phyloP scores from a whole-genome alignment of 2,329 filamentous ascomycete genomes.

The Lachnellula suecica region DNA sequence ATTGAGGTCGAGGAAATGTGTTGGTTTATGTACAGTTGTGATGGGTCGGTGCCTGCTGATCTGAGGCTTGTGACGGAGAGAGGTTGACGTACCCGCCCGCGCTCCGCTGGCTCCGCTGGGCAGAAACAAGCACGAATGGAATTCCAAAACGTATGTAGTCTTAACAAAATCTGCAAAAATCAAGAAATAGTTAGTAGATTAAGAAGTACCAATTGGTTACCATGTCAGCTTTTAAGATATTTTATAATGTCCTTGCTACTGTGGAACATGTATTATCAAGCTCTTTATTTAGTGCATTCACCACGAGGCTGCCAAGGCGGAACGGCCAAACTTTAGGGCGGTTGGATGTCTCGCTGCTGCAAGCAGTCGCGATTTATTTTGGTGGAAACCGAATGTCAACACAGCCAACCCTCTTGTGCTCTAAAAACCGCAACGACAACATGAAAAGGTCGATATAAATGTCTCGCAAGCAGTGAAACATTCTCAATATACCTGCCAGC shows the following conservation, averaged over 20 bases:
- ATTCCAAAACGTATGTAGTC: too few relatives aligned
- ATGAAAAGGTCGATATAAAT: conserved; percentile 17
- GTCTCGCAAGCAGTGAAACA: too few relatives aligned
- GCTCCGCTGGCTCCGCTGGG: too few relatives aligned
- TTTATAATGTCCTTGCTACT: conserved; percentile 12
- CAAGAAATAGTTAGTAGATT: too few relatives aligned
- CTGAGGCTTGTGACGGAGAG: conserved; percentile 15
- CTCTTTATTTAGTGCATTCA: too few relatives aligned
- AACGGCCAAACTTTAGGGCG: neutral
- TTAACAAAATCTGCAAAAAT: too few relatives aligned
- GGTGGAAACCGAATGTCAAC: conserved; percentile 24
- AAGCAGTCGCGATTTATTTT: conserved; percentile 22
- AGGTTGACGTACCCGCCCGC: conserved; percentile 24
- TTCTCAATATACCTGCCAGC: too few relatives aligned
- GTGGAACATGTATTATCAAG: conserved; percentile 6
- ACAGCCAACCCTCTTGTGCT: conserved; percentile 13
- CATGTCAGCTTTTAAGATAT: too few relatives aligned
- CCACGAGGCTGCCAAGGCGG: neutral
- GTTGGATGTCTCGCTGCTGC: neutral
- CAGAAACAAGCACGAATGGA: too few relatives aligned
- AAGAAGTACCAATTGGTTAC: too few relatives aligned
- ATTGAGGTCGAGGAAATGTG: neutral
- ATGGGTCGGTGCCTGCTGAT: conserved; percentile 19
- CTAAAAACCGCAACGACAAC: conserved; percentile 16
- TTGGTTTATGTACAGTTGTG: conserved; percentile 12